Evolutionary conservation across 129 eudicot genomes (phyloP).

Genomic region (Sambucus nigra): DNA sequence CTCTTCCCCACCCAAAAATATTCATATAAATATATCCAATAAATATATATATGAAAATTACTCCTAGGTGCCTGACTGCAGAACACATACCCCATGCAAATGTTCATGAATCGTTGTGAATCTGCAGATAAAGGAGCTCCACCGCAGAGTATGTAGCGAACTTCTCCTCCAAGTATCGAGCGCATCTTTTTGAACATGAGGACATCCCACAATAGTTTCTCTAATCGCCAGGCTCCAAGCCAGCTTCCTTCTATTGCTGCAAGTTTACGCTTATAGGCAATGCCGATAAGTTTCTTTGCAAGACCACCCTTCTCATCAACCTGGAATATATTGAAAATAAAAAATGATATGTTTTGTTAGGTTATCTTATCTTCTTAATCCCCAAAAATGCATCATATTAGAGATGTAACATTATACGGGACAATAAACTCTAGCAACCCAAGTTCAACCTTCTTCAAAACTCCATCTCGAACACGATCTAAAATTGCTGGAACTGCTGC

Average conservation of each 20-base stretch:
- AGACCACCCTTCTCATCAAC: slow-evolving; percentile 90
- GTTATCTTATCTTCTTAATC: background rate
- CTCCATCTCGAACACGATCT: slow-evolving; percentile 97
- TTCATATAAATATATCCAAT: too few relatives aligned
- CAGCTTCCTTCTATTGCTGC: slow-evolving; percentile 82
- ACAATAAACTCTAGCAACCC: background rate
- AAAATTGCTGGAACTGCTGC: slow-evolving; percentile 94
- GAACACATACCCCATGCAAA: slow-evolving; percentile 76
- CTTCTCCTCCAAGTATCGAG: slow-evolving; percentile 74
- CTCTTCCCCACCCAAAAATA: too few relatives aligned
- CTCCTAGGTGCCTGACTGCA: background rate
- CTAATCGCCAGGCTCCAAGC: slow-evolving; percentile 91
- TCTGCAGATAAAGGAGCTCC: slow-evolving; percentile 98
- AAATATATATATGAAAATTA: too few relatives aligned
- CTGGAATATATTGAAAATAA: slow-evolving; percentile 16
- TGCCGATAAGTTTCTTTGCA: slow-evolving; percentile 53
- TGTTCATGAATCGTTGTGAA: slow-evolving; percentile 78
- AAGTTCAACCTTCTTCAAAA: slow-evolving; percentile 60
- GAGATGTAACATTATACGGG: background rate
- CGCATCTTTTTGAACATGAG: slow-evolving; percentile 62
- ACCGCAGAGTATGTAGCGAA: slow-evolving; percentile 91
- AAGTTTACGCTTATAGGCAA: slow-evolving; percentile 72
- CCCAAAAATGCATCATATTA: background rate
- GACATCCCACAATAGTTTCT: slow-evolving; percentile 59
- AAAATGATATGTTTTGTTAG: slow-evolving; percentile 1